phyloP scores from a whole-genome alignment of 441 rosid species.

The California macrophylla region DNA sequence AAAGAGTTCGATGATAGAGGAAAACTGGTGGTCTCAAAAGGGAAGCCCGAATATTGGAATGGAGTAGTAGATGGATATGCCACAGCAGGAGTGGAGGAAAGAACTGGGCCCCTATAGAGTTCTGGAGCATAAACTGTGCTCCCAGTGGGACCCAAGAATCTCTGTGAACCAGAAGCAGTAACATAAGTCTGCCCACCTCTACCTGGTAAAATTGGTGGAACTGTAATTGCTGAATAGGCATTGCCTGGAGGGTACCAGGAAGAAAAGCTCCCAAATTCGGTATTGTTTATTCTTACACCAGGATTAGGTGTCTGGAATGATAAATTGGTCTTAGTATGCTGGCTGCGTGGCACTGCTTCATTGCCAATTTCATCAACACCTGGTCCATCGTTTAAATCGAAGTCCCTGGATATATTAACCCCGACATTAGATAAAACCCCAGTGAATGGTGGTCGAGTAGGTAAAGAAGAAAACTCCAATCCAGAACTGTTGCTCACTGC shows the following conservation, averaged over 20 bases:
- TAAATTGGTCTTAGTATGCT: constrained; percentile 5
- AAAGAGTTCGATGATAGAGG: constrained; percentile 26
- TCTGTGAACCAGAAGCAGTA: constrained; percentile 25
- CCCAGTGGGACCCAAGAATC: constrained; percentile 29
- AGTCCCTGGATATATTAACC: constrained; percentile 1
- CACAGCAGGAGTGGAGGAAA: constrained; percentile 36
- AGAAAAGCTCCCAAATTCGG: constrained; percentile 14
- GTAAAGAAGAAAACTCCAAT: constrained; percentile 4
- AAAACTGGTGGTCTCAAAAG: constrained; percentile 31
- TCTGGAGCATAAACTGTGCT: constrained; percentile 25
- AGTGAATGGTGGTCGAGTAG: not conserved
- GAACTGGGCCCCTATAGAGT: constrained; percentile 24
- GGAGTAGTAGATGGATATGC: constrained; percentile 27
- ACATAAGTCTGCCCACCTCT: constrained; percentile 18
- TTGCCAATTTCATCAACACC: constrained; percentile 8
- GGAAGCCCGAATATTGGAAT: constrained; percentile 33
- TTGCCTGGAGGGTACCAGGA: constrained; percentile 11
- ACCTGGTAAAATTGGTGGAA: constrained; percentile 13
- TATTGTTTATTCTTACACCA: constrained; percentile 5
- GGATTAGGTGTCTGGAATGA: constrained; percentile 9
- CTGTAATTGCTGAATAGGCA: constrained; percentile 8
- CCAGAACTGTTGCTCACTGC: not conserved
- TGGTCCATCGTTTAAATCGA: constrained; percentile 19
- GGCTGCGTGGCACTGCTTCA: constrained; percentile 13
- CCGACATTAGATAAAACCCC: not conserved